Conservation (phyloP, 192 early-diverging fungal genomes). For the Coemansia sp. region DNA sequence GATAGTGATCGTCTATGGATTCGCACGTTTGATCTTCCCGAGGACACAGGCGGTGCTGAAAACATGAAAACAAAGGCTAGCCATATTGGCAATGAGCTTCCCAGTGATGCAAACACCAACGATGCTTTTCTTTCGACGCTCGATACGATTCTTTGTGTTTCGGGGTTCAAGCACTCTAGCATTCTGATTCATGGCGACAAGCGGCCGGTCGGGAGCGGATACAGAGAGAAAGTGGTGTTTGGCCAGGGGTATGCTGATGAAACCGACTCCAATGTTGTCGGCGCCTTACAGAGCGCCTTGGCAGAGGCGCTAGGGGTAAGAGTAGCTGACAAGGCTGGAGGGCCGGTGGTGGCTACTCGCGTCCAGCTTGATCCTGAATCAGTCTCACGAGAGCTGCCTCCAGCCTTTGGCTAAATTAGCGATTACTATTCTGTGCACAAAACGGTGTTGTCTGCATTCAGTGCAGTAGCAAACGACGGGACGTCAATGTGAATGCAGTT, state of each 20-base stretch:
- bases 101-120: conserved; percentile 20
- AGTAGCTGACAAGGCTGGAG: background rate
- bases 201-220: conserved; percentile 39
- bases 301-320: conserved; percentile 7
- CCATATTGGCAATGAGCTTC: background rate
- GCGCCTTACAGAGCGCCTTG: conserved; percentile 16
- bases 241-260: conserved; percentile 39
- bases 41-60: background rate
- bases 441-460: background rate
- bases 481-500: too few relatives aligned
- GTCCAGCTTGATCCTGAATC: conserved; percentile 31
- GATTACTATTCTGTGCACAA: background rate
- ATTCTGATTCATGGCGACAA: conserved; percentile 37
- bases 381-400: conserved; percentile 14
- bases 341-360: conserved; percentile 18
- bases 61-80: background rate
- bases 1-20: conserved; percentile 20
- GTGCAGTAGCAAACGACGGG: too few relatives aligned
- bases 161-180: conserved; percentile 16
- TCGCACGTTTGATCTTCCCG: background rate
- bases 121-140: conserved; percentile 37
- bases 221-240: conserved; percentile 33
- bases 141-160: conserved; percentile 16
- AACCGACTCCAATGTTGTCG: conserved; percentile 17
- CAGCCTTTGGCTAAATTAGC: conserved; percentile 23